These are phyloP conservation scores for Boletellus sp. DNA, from an alignment of 768 basidiomycete genomes.

Conservation along the genomic window DNA sequence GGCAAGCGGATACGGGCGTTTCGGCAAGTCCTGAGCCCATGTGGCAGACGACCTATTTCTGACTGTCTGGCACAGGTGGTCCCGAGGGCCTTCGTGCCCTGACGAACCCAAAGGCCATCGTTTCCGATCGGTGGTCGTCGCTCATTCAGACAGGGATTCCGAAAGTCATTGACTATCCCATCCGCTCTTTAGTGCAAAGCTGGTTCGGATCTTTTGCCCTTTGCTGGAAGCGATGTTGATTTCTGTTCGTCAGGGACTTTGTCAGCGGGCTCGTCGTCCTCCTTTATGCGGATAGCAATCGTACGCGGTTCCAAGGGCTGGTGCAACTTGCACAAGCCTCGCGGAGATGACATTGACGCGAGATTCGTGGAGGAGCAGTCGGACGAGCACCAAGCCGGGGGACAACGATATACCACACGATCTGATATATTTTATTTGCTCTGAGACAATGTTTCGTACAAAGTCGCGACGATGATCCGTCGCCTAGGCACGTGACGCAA, in stretches of 20 bases:
- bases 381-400: neutral
- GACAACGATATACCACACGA: conserved; percentile 19
- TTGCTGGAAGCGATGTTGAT: neutral
- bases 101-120: conserved; percentile 85
- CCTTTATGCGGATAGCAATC: conserved; percentile 49
- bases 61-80: conserved; percentile 53
- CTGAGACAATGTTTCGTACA: neutral
- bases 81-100: conserved; percentile 88
- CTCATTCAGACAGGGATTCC: conserved; percentile 85
- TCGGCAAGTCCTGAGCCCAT: conserved; percentile 49
- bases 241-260: conserved; percentile 41
- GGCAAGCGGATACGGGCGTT: conserved; percentile 88
- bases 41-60: conserved; percentile 6
- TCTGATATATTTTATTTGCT: conserved; percentile 12
- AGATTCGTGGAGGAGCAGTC: neutral
- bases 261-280: conserved; percentile 46
- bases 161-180: conserved; percentile 78
- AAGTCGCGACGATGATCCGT: no score
- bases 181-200: conserved; percentile 66
- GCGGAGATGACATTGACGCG: conserved; percentile 19
- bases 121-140: conserved; percentile 82
- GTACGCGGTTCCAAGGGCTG: conserved; percentile 39
- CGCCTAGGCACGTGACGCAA: conserved; percentile 16
- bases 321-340: conserved; percentile 38
- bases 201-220: conserved; percentile 49